Evolutionary conservation across 2,329 filamentous ascomycete species (phyloP), one percentile per base, ranked within the genome.

Genomic region (Alternaria panax): DNA sequence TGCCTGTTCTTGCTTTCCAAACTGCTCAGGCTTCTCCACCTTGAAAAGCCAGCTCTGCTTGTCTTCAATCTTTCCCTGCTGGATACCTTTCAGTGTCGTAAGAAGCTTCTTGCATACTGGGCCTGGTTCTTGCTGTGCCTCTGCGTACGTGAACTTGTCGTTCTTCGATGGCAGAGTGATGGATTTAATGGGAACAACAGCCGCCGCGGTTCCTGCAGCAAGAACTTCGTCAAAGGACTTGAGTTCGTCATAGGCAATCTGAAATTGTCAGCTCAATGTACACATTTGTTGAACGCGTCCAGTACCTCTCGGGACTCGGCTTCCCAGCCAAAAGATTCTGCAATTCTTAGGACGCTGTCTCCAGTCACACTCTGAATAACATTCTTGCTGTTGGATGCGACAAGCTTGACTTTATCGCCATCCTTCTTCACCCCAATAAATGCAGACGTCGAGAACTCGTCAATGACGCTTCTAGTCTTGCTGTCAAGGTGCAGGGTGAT

Each of bases 401-500:
- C 88, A 3, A 98, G 82, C 7, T 90, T 94, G 11, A 90, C 82
- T 28, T 85, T 79, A 18, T 84, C 83, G 4, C 84, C 86, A 42
- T 88, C 82, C 55, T 85, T 84, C 66, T 86, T 83, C 6, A 92
- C 90, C 4, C 93, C 95, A 65, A 98, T 90, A 78, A 99, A 98
- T 1, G 92, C 94, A 64, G 90, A 93, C 0, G 95, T 98, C 67
- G 91, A 95, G 76, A 98, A 99, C 84, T 99, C 94, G 73, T 99
- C 94, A 63, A 99, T 87, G 77, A 96, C 92, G 60, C 87, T 90
- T 69, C 93, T 87, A 9, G 87, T 91, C 73, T 89, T 88, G 77
- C 91, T 95, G 80, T 98, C 95, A 54, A 98, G 82, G 77, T 98
- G 94, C 72, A 98, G 83, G 2, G 94, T 98, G 73, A 98, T 98